These are phyloP conservation scores for Colletotrichum lini DNA, from an alignment of 2,329 filamentous ascomycete species.

Conservation along the genomic window DNA sequence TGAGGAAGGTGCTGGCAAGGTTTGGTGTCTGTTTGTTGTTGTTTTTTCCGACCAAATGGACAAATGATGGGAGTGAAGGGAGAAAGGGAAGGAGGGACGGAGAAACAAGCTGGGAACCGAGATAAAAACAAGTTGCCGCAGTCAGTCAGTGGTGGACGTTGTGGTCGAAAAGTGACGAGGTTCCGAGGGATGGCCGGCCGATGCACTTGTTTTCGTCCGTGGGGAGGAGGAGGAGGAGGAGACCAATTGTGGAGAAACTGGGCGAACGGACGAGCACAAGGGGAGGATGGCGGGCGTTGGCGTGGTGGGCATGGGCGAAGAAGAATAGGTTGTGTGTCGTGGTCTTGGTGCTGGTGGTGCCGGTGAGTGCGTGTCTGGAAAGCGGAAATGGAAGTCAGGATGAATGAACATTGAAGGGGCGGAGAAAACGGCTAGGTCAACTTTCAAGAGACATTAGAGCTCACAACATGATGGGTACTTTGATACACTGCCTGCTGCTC, in stretches of 20 bases:
- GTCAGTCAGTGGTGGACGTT: conserved; percentile 26
- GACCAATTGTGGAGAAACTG: conserved; percentile 34
- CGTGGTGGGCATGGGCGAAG: conserved; percentile 7
- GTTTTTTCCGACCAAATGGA: neutral
- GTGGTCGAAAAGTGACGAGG: conserved; percentile 40
- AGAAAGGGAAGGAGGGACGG: conserved; percentile 2
- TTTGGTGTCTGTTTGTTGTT: neutral
- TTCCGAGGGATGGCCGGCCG: conserved; percentile 39
- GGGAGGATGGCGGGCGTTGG: conserved; percentile 3
- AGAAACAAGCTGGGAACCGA: conserved; percentile 18
- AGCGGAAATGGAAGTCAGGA: conserved; percentile 27
- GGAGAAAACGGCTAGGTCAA: neutral
- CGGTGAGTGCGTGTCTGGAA: conserved; percentile 13
- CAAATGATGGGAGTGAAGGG: neutral
- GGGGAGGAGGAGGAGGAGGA: conserved; percentile 33
- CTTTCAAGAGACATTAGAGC: neutral
- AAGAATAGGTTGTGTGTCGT: neutral
- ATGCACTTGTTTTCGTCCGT: conserved; percentile 33
- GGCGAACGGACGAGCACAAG: conserved; percentile 10
- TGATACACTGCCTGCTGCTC: neutral
- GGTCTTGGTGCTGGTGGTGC: conserved; percentile 1
- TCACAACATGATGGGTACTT: conserved; percentile 2
- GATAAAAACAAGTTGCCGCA: conserved; percentile 7
- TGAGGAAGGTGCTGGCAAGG: neutral
- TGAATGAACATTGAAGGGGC: conserved; percentile 14